Base-by-base conservation (phyloP, 1,284 basidiomycete species). In the Heterobasidion occidentale region DNA sequence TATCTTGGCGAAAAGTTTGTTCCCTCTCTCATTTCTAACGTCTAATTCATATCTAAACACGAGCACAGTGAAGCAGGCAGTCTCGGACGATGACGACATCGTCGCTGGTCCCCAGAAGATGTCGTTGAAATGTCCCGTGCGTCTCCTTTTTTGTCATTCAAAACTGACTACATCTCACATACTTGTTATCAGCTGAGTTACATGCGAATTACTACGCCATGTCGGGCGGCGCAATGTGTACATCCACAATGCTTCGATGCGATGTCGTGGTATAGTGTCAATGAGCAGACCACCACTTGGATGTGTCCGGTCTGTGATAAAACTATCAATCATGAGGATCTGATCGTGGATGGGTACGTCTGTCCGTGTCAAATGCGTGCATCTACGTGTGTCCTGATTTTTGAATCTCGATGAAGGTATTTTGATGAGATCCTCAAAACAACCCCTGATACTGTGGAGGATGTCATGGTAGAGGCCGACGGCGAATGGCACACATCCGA, bases 231-330 rank as follows among this genome's bases (percentile, higher is more conserved):
- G 12, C 75, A 80, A 60, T 99, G 97, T 68, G 83, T 90, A 20
- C 97, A 99, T 70, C 76, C 92, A 2, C 93, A 97, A 66, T 99
- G 97, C 71, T 99, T 99, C 69, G 97, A 99, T 70, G 94, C 95
- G 0, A 79, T 80, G 19, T 93, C 90, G 52, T 99, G 95, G 92
- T 94, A 90, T 64, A 89, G 88, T 20, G 85, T 97, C 68, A 99
- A 98, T 83, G 92, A 96, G 65, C 90, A 93, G 71, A 96, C 95
- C 6, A 97, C 97, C 0, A 94, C 94, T 36, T 99, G 93, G 90
- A 71, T 88, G 45, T 99, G 97, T 70, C 96, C 97, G n/a, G 88
- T 94, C 44, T 99, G 97, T 71, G 92, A 92, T 69, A 87, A 84
- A 65, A 75, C 77, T 36, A 71, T 99, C 56, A 83, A 87, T 60